Evolutionary conservation across 2,329 filamentous ascomycete species (phyloP), one percentile per base, ranked within the genome.

Genomic region (Nemania sp.): DNA sequence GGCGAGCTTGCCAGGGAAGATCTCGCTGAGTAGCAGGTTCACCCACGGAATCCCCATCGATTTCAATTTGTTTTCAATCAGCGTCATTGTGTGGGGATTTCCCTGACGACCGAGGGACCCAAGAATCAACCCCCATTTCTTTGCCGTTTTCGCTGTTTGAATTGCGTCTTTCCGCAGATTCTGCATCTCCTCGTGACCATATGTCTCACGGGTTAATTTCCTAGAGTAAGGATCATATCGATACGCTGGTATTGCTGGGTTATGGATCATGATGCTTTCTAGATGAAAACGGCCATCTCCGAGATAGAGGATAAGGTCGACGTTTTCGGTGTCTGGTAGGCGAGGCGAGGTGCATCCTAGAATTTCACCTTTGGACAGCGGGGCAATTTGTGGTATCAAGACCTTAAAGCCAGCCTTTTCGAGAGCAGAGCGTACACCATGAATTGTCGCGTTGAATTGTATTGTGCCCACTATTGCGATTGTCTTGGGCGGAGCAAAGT

Each of bases 231-330:
- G 94, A 68, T 99, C 94, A 72, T 99, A 99, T 60, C 94, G 84
- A 74, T 97, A 99, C 2, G 95, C 93, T 0, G 93, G 90, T 30
- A 97, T 83, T 5, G 78, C 75, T 0, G 95, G 94, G 73, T 99
- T 99, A 69, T 97, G 94, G 62, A 99, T 99, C 93, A 99, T 99
- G 67, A 95, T 93, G 66, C 90, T 95, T 73, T 99, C 94, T 37
- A 99, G 87, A 70, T 99, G 94, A 34, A 63, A 69, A 11, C 62
- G 61, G 12, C 64, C 63, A 41, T 69, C 61, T 11, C 72, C 63
- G 22, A 73, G 56, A 56, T 79, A 69, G 49, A 81, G 71, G 61
- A 82, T 75, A 43, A 82, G 79, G 59, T 83, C 79, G 54, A 92
- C 83, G 36, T 73, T 75, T 41, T 82, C 80, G 9, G 77, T 77